Evolutionary conservation across 495 filamentous ascomycete species (phyloP), one percentile per base, ranked within the genome.

Genomic region (Xanthoparmelia taractica): DNA sequence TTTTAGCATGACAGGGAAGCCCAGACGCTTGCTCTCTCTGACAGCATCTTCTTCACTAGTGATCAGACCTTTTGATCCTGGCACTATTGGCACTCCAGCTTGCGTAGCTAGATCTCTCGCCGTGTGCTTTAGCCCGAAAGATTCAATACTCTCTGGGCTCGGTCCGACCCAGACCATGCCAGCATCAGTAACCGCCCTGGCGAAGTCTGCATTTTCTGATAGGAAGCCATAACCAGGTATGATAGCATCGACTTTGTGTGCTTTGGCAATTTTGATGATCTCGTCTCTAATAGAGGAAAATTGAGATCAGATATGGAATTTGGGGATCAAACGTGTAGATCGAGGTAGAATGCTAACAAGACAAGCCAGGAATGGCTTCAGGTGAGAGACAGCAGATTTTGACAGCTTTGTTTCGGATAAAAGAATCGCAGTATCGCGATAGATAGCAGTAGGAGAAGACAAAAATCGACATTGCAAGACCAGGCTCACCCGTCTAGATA

Each of bases 201-300:
- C 83, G 66, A 87, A 86, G 37, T 79, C 76, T 4, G 75, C 76
- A 72, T 86, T 86, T 55, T 87, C 84, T 5, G 76, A 80, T 29
- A 87, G 69, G 59, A 85, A 85, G 1, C 82, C 82, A 73, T 84
- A 84, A 17, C 82, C 81, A 7, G 81, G 81, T 57, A 82, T 81
- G 45, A 83, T 78, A 33, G 78, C 80, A 63, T 83, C 70, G 2
- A 65, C 79, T 25, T 73, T 58, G 31, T 73, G 62, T 18, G 64
- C 64, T 43, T 77, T 76, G 57, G 80, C 78, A 50, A 83, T 80
- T 43, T 72, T 66, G 61, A 83, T 76, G 27, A 83, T 81, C 43
- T 71, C 66, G 20, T 80, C 75, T 38, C 77, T 79, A 48, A 29
- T 20, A 41, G 25, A 20, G 17, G 23, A 15, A n/a, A 27, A 8